phyloP scores from a whole-genome alignment of 2,329 filamentous ascomycete species.

The Colletotrichum nymphaeae region DNA sequence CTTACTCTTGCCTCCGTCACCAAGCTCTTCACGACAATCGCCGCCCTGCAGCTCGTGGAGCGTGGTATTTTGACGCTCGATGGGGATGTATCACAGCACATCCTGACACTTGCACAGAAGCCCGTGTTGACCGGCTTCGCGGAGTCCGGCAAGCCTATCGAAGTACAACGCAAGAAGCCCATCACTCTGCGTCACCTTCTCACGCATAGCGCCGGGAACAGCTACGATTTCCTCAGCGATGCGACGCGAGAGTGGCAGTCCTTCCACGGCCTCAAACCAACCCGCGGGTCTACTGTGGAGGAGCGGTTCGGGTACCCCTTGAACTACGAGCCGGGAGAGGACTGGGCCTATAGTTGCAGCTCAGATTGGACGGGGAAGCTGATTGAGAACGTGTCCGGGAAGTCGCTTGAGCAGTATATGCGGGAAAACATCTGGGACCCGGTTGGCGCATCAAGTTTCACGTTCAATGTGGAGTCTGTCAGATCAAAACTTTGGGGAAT shows the following conservation, averaged over 20 bases:
- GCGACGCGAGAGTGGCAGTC: constrained; percentile 42
- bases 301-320: constrained; percentile 57
- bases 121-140: constrained; percentile 60
- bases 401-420: constrained; percentile 55
- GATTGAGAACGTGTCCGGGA: constrained; percentile 58
- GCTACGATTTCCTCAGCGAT: constrained; percentile 56
- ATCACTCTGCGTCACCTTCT: constrained; percentile 65
- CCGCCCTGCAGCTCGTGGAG: constrained; percentile 66
- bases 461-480: constrained; percentile 11
- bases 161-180: constrained; percentile 45
- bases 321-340: constrained; percentile 60
- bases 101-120: constrained; percentile 60
- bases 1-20: constrained; percentile 51
- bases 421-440: constrained; percentile 53
- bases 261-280: constrained; percentile 38
- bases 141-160: constrained; percentile 49
- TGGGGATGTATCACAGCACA: constrained; percentile 54
- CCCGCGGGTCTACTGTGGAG: constrained; percentile 50
- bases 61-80: constrained; percentile 58
- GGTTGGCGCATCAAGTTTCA: constrained; percentile 28
- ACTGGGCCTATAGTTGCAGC: constrained; percentile 62
- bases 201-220: constrained; percentile 60
- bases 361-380: constrained; percentile 66
- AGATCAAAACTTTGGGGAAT: constrained; percentile 26
- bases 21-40: constrained; percentile 62